A percentile compares a stretch with the other conserved stretches of the same genome.
Evolutionary conservation across 495 filamentous ascomycete species (phyloP).

Genomic region (Rhizodiscina lignyota): DNA sequence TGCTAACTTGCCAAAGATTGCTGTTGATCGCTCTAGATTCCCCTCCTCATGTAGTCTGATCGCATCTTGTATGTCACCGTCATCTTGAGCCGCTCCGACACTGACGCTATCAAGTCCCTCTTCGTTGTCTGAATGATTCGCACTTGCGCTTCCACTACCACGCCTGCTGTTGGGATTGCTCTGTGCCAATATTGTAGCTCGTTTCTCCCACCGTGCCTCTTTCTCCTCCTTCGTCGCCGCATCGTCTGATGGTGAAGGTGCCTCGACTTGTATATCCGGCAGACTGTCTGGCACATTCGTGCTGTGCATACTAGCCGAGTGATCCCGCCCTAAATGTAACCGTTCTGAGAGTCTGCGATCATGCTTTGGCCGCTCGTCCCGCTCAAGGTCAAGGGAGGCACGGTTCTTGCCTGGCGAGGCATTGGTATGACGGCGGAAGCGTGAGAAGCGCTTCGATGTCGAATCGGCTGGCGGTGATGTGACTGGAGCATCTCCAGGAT

Average conservation of each 20-base stretch:
- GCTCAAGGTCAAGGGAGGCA: constrained; percentile 10
- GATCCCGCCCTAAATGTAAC: constrained; percentile 45
- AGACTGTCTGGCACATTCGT: constrained; percentile 63
- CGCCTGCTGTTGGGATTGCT: constrained; percentile 30
- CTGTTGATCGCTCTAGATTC: constrained; percentile 56
- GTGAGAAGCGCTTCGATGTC: constrained; percentile 17
- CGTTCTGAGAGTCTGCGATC: constrained; percentile 42
- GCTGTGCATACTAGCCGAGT: constrained; percentile 35
- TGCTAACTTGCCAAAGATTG: constrained; percentile 74
- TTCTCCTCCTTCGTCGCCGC: constrained; percentile 32
- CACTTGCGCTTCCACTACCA: constrained; percentile 10
- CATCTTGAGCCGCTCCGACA: constrained; percentile 8
- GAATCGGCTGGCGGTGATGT: constrained; percentile 10
- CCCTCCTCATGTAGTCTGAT: constrained; percentile 85
- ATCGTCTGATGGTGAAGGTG: no score
- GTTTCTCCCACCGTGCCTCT: constrained; percentile 63
- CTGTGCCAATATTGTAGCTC: constrained; percentile 69
- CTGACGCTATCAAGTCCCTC: constrained; percentile 32
- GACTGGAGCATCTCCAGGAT: constrained; percentile 8
- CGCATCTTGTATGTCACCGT: constrained; percentile 77
- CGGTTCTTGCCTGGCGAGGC: constrained; percentile 11
- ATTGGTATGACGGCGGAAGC: constrained; percentile 28
- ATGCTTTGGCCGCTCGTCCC: constrained; percentile 19
- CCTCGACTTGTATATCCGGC: constrained; percentile 63
- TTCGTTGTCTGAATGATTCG: constrained; percentile 15